Evolutionary conservation across 352 stramenopile genomes (phyloP), one percentile per base, ranked within the genome.

Genomic region (Pelagophyceae sp.): DNA sequence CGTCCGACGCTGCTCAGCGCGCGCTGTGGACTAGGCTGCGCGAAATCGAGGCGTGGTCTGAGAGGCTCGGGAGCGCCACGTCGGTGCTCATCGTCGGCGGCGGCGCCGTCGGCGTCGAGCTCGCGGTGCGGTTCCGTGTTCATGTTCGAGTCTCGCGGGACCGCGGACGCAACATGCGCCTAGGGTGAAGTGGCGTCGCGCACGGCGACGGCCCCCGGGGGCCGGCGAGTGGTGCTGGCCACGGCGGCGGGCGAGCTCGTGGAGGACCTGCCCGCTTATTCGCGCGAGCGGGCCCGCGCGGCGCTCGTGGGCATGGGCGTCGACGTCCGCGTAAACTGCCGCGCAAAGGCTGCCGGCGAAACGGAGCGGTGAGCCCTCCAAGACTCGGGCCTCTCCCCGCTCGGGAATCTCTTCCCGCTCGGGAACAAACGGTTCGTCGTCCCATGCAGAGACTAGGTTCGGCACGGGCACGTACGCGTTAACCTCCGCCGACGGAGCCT

Each of bases 71-170:
- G 15, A 27, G 61, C 6, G 33, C 29, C 5, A 25, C 2, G 33
- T 32, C 29, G 29, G 61, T 71, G 3, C 31, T 71, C 31, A 31
- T 71, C 61, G 19, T 71, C 29, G 61, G 61, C 61, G 61, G 61
- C 61, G 61, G 61, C 61, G 61, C 61, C 31, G 61, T 71, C 19
- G 61, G 61, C 31, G 61, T 71, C 31, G 61, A 71, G 61, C 6
- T 71, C 61, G 61, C 61, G 3, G n/a, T n/a, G n/a, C n/a, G n/a
- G n/a, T n/a, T n/a, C n/a, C n/a, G n/a, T n/a, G n/a, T n/a, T n/a
- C n/a, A n/a, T n/a, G n/a, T n/a, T n/a, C n/a, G n/a, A n/a, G n/a
- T n/a, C n/a, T n/a, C n/a, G n/a, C n/a, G n/a, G n/a, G n/a, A n/a
- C n/a, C n/a, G n/a, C n/a, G n/a, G n/a, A n/a, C n/a, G n/a, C n/a